These are phyloP conservation scores for Phyllosticta ampelicida DNA, from an alignment of 2,329 filamentous ascomycete species.

Conservation along the genomic window DNA sequence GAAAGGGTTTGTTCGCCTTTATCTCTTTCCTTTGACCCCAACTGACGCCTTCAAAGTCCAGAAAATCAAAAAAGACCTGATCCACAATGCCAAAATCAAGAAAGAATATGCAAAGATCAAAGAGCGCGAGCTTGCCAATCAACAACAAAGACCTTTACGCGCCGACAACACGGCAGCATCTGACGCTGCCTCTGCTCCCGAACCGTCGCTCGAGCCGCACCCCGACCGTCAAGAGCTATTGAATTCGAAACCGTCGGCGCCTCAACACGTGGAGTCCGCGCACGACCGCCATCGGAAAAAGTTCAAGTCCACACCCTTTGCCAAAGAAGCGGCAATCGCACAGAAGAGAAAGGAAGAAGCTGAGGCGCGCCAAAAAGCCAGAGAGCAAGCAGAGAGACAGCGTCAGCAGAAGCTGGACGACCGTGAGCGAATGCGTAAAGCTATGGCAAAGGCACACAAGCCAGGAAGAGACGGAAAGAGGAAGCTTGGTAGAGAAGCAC, in stretches of 20 bases:
- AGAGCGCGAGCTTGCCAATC: slow-evolving; percentile 31
- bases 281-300: slow-evolving; percentile 15
- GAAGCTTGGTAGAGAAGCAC: slow-evolving; percentile 73
- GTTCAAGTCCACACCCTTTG: slow-evolving; percentile 29
- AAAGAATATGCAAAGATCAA: slow-evolving; percentile 87
- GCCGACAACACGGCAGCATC: slow-evolving; percentile 17
- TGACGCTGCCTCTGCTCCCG: slow-evolving; percentile 15
- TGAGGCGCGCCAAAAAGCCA: slow-evolving; percentile 46
- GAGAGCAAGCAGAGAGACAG: slow-evolving; percentile 54
- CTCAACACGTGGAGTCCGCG: slow-evolving; percentile 12
- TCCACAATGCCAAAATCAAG: slow-evolving; percentile 86
- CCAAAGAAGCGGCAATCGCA: slow-evolving; percentile 36
- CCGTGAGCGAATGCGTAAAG: slow-evolving; percentile 59
- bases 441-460: slow-evolving; percentile 50
- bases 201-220: slow-evolving; percentile 43
- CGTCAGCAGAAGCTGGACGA: slow-evolving; percentile 44
- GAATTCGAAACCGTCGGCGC: slow-evolving; percentile 26
- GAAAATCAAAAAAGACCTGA: slow-evolving; percentile 81
- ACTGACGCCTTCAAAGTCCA: slow-evolving; percentile 44
- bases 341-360: slow-evolving; percentile 51
- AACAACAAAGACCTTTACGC: slow-evolving; percentile 23
- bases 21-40: not conserved
- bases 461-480: slow-evolving; percentile 59
- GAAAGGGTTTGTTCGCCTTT: slow-evolving; percentile 49
- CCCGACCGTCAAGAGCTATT: slow-evolving; percentile 51